Conservation (phyloP, 768 basidiomycete species). For the Pleurotus citrinopileatus region DNA sequence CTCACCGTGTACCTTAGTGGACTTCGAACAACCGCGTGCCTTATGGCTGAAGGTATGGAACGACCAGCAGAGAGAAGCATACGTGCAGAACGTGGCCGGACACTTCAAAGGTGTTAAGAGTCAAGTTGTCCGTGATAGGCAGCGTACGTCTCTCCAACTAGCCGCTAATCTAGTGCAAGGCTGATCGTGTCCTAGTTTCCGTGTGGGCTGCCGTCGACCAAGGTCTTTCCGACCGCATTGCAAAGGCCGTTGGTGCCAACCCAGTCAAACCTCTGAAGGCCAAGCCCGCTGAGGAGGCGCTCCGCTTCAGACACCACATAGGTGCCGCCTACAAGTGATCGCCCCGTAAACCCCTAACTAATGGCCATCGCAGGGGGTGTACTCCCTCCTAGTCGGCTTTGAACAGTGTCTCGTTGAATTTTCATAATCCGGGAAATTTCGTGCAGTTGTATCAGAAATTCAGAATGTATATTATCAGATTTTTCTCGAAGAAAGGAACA, state of each 20-base stretch:
- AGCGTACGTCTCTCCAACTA: conserved; percentile 48
- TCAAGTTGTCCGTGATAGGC: conserved; percentile 53
- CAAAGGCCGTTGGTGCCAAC: conserved; percentile 64
- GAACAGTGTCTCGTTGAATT: too few species aligned
- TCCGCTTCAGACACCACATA: conserved; percentile 47
- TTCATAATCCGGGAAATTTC: too few species aligned
- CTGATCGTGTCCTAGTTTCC: conserved; percentile 24
- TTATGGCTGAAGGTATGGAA: conserved; percentile 69
- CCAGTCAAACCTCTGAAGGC: conserved; percentile 57
- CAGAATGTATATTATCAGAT: too few species aligned
- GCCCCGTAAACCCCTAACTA: neutral
- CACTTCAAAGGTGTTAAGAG: conserved; percentile 65
- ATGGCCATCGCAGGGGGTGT: neutral
- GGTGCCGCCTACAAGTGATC: conserved; percentile 19
- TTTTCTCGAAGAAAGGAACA: too few species aligned
- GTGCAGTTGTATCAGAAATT: too few species aligned
- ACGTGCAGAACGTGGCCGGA: conserved; percentile 63
- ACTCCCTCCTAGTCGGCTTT: neutral
- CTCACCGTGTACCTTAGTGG: conserved; percentile 41
- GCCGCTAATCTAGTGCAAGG: neutral
- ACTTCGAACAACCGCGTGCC: conserved; percentile 81
- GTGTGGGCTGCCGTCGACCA: conserved; percentile 82
- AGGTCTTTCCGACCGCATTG: conserved; percentile 70
- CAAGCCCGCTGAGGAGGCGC: conserved; percentile 56
- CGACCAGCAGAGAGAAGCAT: conserved; percentile 55